phyloP scores from a whole-genome alignment of 2,329 filamentous ascomycete species.

The Samsoniella hepiali region DNA sequence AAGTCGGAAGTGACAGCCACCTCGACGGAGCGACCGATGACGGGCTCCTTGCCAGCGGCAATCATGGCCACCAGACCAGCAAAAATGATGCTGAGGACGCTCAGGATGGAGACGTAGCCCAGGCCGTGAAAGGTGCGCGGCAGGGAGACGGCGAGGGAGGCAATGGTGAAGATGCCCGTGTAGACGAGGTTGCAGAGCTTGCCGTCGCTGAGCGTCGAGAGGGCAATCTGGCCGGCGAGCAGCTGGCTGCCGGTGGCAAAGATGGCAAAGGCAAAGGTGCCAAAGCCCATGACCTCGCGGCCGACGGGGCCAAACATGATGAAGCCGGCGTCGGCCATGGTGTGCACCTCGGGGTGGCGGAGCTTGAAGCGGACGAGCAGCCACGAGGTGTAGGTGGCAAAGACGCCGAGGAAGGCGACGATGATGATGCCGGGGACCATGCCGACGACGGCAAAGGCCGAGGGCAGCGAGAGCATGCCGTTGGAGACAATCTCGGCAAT shows the following conservation, averaged over 20 bases:
- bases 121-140: conserved; percentile 49
- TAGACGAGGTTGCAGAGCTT: conserved; percentile 49
- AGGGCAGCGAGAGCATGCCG: conserved; percentile 52
- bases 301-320: conserved; percentile 53
- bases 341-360: conserved; percentile 52
- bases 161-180: conserved; percentile 48
- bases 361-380: conserved; percentile 52
- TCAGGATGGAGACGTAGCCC: conserved; percentile 43
- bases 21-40: conserved; percentile 35
- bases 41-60: conserved; percentile 43
- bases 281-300: conserved; percentile 46
- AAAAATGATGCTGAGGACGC: conserved; percentile 45
- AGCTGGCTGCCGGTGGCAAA: conserved; percentile 50
- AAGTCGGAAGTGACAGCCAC: conserved; percentile 33
- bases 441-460: conserved; percentile 48
- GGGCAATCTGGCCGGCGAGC: conserved; percentile 48
- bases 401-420: conserved; percentile 48
- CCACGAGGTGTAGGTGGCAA: conserved; percentile 49
- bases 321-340: conserved; percentile 54
- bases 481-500: conserved; percentile 54
- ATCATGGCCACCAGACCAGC: conserved; percentile 50
- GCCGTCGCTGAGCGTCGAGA: conserved; percentile 43
- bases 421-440: conserved; percentile 50
- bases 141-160: conserved; percentile 44
- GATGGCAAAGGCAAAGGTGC: conserved; percentile 51